These are phyloP conservation scores for Rhodomyrtus tomentosa DNA, from an alignment of 345 rosid genomes.

Conservation along the genomic window DNA sequence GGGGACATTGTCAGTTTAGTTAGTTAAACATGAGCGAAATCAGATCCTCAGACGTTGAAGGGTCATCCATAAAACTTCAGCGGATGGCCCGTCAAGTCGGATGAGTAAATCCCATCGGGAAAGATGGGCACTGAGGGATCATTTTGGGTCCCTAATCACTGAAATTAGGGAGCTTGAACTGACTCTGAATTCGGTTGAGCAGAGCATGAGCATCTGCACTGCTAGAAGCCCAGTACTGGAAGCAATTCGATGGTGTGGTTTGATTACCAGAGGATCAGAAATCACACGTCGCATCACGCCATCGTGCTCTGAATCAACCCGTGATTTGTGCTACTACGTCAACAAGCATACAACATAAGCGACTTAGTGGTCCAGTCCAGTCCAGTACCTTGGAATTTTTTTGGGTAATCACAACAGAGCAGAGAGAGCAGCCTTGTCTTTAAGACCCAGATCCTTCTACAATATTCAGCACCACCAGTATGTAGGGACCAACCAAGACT, in stretches of 20 bases:
- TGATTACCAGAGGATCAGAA: not conserved
- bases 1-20: not conserved
- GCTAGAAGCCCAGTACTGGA: not conserved
- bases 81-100: not conserved
- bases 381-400: not conserved
- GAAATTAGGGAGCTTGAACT: not conserved
- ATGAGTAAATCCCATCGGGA: not conserved
- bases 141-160: not conserved
- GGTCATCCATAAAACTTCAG: not conserved
- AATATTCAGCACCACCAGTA: not conserved
- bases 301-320: not conserved
- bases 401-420: constrained; percentile 1
- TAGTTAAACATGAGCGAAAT: not conserved
- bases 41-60: not conserved
- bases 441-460: not conserved
- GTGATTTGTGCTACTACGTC: not conserved
- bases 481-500: not conserved
- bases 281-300: not conserved
- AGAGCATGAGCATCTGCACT: not conserved
- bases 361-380: not conserved
- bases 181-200: not conserved
- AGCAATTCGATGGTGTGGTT: not conserved
- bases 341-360: not conserved
- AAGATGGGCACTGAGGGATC: not conserved
- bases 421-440: not conserved